Conservation (phyloP, 805 yeast genomes). For the Nakazawaea holstii region DNA sequence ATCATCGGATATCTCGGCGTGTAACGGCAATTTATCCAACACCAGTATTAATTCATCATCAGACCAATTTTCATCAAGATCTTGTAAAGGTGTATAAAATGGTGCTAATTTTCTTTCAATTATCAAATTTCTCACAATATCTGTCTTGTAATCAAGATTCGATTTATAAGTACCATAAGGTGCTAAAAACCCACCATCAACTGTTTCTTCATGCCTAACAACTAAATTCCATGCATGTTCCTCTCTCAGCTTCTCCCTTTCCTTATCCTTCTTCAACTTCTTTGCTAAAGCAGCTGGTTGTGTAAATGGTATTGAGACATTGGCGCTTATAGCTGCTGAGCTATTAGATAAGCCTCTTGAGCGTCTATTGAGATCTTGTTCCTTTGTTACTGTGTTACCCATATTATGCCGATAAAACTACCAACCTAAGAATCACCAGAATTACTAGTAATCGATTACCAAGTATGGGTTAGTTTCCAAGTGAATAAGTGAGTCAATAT, state of each 20-base stretch:
- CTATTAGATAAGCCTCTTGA: constrained; percentile 10
- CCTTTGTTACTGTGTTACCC: constrained; percentile 46
- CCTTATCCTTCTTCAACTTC: constrained; percentile 41
- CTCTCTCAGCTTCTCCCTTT: constrained; percentile 48
- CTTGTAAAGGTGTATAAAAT: constrained; percentile 84
- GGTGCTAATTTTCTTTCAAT: constrained; percentile 76
- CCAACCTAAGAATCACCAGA: neutral
- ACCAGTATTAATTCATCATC: constrained; percentile 58
- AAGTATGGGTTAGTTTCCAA: too few species aligned
- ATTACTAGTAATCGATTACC: neutral
- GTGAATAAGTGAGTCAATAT: too few species aligned
- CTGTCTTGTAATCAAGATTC: constrained; percentile 67
- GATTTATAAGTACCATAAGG: constrained; percentile 87
- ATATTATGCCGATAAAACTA: constrained; percentile 17
- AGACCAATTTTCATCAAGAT: constrained; percentile 66
- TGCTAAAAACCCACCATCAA: constrained; percentile 92
- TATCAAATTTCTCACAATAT: constrained; percentile 66
- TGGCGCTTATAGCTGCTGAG: neutral
- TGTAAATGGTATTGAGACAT: constrained; percentile 12
- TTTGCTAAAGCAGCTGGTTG: constrained; percentile 16
- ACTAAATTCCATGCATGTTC: constrained; percentile 51
- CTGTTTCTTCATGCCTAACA: constrained; percentile 60
- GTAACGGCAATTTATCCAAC: constrained; percentile 48
- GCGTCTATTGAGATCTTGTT: constrained; percentile 20
- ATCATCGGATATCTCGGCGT: constrained; percentile 42